Evolutionary conservation across 179 eudicot species (phyloP).

Genomic region (Camellia oleifera): DNA sequence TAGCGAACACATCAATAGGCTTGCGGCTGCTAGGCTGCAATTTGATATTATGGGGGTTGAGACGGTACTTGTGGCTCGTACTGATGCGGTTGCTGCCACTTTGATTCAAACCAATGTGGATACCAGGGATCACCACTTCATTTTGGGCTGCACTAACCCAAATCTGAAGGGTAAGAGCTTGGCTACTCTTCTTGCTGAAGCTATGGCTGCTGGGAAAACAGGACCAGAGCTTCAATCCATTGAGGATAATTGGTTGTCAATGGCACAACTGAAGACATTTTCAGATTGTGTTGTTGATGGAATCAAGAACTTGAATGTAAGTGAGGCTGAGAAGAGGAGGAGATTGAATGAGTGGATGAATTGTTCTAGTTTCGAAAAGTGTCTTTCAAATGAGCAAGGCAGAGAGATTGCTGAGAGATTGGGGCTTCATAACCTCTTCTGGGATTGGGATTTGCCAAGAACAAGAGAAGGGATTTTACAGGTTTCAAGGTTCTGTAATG

Average conservation of each 20-base stretch:
- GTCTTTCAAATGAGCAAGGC: slow-evolving; percentile 57
- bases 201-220: slow-evolving; percentile 53
- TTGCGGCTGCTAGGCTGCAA: slow-evolving; percentile 77
- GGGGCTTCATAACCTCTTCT: slow-evolving; percentile 58
- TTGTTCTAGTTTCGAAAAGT: slow-evolving; percentile 49
- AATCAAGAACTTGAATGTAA: slow-evolving; percentile 37
- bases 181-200: slow-evolving; percentile 50
- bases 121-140: slow-evolving; percentile 74
- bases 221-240: slow-evolving; percentile 65
- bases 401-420: slow-evolving; percentile 55
- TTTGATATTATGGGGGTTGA: slow-evolving; percentile 85
- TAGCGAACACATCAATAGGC: slow-evolving; percentile 76
- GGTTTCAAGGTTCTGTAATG: slow-evolving; percentile 71
- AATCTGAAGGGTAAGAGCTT: slow-evolving; percentile 48
- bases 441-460: slow-evolving; percentile 88
- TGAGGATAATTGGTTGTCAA: slow-evolving; percentile 65
- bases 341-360: slow-evolving; percentile 60
- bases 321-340: slow-evolving; percentile 55
- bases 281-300: slow-evolving; percentile 64
- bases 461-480: slow-evolving; percentile 87
- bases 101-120: slow-evolving; percentile 77
- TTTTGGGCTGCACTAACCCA: slow-evolving; percentile 70
- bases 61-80: slow-evolving; percentile 78
- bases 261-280: slow-evolving; percentile 63
- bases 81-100: slow-evolving; percentile 79